Conservation (phyloP, 2,329 filamentous ascomycete genomes). For the Calonectria leucothoes region DNA sequence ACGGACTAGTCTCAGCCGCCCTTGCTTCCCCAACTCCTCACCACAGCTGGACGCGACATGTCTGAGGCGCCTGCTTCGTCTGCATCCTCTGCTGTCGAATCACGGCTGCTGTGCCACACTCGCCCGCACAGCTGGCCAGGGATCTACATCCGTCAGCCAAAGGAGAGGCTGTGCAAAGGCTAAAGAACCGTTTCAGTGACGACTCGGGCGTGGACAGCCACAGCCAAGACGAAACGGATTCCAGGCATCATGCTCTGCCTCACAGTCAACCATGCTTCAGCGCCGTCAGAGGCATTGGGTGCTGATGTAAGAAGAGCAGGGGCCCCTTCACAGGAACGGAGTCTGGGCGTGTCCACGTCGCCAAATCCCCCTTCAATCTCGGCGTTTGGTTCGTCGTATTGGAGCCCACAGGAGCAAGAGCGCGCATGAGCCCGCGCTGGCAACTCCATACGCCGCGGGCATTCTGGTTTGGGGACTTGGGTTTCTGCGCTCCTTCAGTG, state of each 20-base stretch:
- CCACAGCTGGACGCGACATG: conserved; percentile 3
- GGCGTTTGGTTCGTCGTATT: conserved; percentile 17
- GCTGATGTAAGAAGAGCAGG: conserved; percentile 20
- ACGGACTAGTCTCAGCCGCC: conserved; percentile 3
- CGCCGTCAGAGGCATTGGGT: conserved; percentile 19
- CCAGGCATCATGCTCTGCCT: conserved; percentile 6
- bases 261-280: background rate
- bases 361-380: conserved; percentile 33
- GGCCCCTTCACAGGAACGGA: conserved; percentile 15
- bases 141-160: conserved; percentile 1
- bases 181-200: conserved; percentile 37
- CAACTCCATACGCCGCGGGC: conserved; percentile 1
- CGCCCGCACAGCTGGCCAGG: conserved; percentile 20
- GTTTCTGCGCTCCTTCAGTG: background rate
- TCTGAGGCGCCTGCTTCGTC: conserved; percentile 2
- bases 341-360: conserved; percentile 20
- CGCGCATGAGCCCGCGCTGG: background rate
- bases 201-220: conserved; percentile 36
- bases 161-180: conserved; percentile 22
- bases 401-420: conserved; percentile 6
- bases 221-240: conserved; percentile 28
- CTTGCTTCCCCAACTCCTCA: conserved; percentile 15
- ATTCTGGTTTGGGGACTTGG: background rate
- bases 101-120: conserved; percentile 37
- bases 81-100: conserved; percentile 17